phyloP scores from a whole-genome alignment of 2,329 filamentous ascomycete genomes.

The Rosellinia necatrix region DNA sequence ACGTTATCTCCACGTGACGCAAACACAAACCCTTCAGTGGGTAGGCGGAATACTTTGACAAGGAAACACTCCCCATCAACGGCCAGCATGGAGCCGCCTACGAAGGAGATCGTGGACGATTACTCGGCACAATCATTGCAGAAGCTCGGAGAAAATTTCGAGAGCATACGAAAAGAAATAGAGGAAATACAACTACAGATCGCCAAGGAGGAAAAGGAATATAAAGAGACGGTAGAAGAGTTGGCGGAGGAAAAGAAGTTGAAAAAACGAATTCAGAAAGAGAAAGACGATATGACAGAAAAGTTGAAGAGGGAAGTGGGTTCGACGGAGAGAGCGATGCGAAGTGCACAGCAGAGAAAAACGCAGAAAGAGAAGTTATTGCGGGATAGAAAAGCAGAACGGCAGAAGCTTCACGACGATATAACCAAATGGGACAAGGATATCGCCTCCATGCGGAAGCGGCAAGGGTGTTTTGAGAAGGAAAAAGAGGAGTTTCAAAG shows the following conservation, averaged over 20 bases:
- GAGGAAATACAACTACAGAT: constrained; percentile 77
- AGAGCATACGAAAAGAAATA: constrained; percentile 79
- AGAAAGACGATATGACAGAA: constrained; percentile 88
- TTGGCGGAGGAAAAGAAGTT: constrained; percentile 79
- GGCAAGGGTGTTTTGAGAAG: constrained; percentile 57
- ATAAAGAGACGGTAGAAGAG: constrained; percentile 66
- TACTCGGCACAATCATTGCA: constrained; percentile 71
- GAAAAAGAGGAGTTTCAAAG: constrained; percentile 58
- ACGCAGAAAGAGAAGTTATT: constrained; percentile 75
- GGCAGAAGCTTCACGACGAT: constrained; percentile 71
- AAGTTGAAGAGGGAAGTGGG: constrained; percentile 82
- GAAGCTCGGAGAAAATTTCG: constrained; percentile 80
- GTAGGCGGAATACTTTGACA: constrained; percentile 70
- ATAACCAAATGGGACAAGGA: constrained; percentile 70
- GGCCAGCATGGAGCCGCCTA: constrained; percentile 57
- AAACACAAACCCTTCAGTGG: constrained; percentile 46
- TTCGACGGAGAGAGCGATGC: constrained; percentile 79
- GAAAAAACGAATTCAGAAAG: constrained; percentile 76
- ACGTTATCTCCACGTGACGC: constrained; percentile 69
- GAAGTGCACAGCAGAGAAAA: constrained; percentile 77
- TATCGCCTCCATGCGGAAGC: constrained; percentile 61
- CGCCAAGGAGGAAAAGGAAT: constrained; percentile 72
- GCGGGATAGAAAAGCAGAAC: constrained; percentile 70
- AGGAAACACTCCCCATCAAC: constrained; percentile 77
- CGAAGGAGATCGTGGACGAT: constrained; percentile 51